Conservation (phyloP, 2,329 filamentous ascomycete genomes). For the Calonectria ilicicola region DNA sequence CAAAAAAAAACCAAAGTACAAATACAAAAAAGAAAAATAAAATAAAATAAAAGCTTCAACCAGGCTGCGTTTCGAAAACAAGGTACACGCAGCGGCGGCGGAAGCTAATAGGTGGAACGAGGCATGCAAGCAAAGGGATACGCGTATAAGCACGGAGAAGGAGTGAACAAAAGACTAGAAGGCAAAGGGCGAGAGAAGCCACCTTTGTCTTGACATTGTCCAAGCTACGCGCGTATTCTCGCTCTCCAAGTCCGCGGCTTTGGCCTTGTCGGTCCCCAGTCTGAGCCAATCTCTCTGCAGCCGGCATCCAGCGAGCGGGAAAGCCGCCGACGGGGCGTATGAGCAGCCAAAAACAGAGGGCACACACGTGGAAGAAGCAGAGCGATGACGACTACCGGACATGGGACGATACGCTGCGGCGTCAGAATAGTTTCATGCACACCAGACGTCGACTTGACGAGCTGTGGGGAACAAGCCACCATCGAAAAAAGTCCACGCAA, state of each 20-base stretch:
- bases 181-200: neutral
- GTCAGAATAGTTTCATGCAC: slow-evolving; percentile 20
- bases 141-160: slow-evolving; percentile 1
- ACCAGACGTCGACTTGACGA: neutral
- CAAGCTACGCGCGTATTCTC: slow-evolving; percentile 1
- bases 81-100: neutral
- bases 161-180: neutral
- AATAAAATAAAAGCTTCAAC: neutral
- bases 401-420: neutral
- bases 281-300: neutral
- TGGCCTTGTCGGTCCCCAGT: too few relatives aligned
- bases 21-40: neutral
- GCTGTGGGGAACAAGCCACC: neutral
- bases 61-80: neutral
- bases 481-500: neutral
- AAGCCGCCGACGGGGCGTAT: neutral
- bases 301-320: neutral
- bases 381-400: slow-evolving; percentile 5
- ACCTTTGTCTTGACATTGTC: neutral
- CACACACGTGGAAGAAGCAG: neutral
- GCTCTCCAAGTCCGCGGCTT: too few relatives aligned
- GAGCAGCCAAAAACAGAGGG: neutral
- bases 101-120: neutral
- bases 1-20: neutral
- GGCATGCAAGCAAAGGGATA: neutral